Conservation (phyloP, 768 basidiomycete species). For the Kwoniella mangroviensis region DNA sequence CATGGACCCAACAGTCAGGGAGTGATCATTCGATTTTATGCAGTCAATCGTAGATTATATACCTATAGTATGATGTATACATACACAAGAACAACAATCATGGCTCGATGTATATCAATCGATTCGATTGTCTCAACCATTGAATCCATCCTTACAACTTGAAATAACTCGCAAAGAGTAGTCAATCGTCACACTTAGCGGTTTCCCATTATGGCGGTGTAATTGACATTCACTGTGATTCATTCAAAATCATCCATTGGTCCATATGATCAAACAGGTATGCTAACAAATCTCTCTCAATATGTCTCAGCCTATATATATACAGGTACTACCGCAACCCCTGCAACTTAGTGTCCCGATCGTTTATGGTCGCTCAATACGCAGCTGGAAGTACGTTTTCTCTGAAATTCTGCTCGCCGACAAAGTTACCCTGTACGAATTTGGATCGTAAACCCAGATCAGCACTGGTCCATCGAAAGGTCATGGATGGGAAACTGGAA, state of each 20-base stretch:
- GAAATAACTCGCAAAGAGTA: no score
- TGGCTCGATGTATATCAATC: neutral
- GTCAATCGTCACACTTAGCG: no score
- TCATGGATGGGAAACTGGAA: neutral
- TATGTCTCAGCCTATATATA: no score
- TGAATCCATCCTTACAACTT: no score
- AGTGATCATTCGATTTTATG: neutral
- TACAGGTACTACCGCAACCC: no score
- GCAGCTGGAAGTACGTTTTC: slow-evolving; percentile 2
- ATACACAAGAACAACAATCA: neutral
- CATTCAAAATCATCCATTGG: neutral
- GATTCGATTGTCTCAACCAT: neutral
- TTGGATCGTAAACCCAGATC: neutral
- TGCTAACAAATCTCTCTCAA: neutral
- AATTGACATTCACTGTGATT: no score
- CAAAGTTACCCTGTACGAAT: slow-evolving; percentile 10
- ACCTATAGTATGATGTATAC: neutral
- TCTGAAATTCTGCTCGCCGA: slow-evolving; percentile 11
- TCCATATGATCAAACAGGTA: neutral
- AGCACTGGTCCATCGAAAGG: neutral
- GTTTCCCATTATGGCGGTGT: no score
- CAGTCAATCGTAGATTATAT: neutral
- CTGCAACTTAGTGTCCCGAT: no score
- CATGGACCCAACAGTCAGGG: neutral
- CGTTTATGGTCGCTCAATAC: no score